A percentile compares a stretch with the other conserved stretches of the same genome.
phyloP scores from a whole-genome alignment of 176 grass and related monocot genomes.

The Bolboschoenus planiculmis region DNA sequence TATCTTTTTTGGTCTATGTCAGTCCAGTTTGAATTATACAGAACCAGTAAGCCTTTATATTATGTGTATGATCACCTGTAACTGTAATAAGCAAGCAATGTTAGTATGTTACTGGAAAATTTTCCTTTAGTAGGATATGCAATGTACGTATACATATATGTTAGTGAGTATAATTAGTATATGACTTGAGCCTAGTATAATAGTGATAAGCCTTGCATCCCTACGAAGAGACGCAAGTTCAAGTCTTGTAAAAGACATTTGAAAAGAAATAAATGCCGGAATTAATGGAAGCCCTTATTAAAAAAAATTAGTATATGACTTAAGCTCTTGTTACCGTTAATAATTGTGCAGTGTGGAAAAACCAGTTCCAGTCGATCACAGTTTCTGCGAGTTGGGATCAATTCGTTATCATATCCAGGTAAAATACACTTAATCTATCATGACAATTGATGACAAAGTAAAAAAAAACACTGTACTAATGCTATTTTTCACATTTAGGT shows the following conservation, averaged over 20 bases:
- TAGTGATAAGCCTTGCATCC: no score
- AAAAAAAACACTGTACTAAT: constrained; percentile 8
- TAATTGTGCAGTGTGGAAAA: constrained; percentile 38
- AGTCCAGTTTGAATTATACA: not conserved
- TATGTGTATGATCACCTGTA: not conserved
- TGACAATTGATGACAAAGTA: not conserved
- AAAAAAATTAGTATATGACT: not conserved
- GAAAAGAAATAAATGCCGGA: no score
- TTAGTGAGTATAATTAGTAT: not conserved
- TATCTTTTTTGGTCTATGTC: not conserved
- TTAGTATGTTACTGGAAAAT: not conserved
- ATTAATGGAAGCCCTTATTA: no score
- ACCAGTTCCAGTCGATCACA: constrained; percentile 65
- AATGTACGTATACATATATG: not conserved
- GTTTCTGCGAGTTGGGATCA: constrained; percentile 66
- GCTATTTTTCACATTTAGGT: constrained; percentile 32
- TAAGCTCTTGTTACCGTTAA: not conserved
- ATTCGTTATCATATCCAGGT: constrained; percentile 72
- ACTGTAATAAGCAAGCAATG: not conserved
- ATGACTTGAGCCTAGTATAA: not conserved
- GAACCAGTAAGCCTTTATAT: not conserved
- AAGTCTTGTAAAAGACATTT: no score
- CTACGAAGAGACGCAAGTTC: no score
- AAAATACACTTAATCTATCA: not conserved
- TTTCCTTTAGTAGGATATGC: not conserved